Evolutionary conservation across 1,284 basidiomycete species (phyloP).

Genomic region (Bjerkandera adusta): DNA sequence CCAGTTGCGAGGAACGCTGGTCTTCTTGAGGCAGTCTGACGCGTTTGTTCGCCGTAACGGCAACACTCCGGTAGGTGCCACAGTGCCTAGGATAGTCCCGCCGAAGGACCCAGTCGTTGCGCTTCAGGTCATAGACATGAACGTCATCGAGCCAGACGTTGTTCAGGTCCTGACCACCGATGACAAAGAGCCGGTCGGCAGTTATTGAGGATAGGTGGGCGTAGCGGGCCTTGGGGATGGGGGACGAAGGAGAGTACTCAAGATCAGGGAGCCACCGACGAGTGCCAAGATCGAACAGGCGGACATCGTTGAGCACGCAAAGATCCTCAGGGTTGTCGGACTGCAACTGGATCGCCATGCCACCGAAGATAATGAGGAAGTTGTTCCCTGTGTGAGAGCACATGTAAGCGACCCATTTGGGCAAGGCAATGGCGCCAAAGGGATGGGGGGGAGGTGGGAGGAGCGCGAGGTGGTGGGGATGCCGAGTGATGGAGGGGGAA

Average conservation of each 20-base stretch:
- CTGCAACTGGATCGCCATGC: slow-evolving; percentile 81
- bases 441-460: not conserved
- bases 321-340: slow-evolving; percentile 68
- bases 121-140: slow-evolving; percentile 79
- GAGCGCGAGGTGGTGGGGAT: not conserved
- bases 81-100: slow-evolving; percentile 85
- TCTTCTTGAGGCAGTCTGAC: slow-evolving; percentile 72
- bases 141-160: slow-evolving; percentile 93
- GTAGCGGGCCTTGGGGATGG: slow-evolving; percentile 71
- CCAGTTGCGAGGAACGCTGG: slow-evolving; percentile 41
- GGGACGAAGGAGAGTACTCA: slow-evolving; percentile 23
- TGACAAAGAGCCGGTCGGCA: slow-evolving; percentile 82
- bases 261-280: slow-evolving; percentile 68
- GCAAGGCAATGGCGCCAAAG: not conserved
- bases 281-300: slow-evolving; percentile 76
- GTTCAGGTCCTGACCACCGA: slow-evolving; percentile 90
- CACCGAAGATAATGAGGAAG: slow-evolving; percentile 88
- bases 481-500: slow-evolving; percentile 18
- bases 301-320: slow-evolving; percentile 83
- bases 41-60: slow-evolving; percentile 65
- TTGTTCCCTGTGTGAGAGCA: slow-evolving; percentile 64
- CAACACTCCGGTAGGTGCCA: slow-evolving; percentile 90
- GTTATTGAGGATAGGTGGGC: slow-evolving; percentile 88
- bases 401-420: not conserved
- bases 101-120: slow-evolving; percentile 74